Evolutionary conservation across 208 protist genomes (phyloP), one percentile per base, ranked within the genome.

Genomic region (Herpetomonas tarakana): DNA sequence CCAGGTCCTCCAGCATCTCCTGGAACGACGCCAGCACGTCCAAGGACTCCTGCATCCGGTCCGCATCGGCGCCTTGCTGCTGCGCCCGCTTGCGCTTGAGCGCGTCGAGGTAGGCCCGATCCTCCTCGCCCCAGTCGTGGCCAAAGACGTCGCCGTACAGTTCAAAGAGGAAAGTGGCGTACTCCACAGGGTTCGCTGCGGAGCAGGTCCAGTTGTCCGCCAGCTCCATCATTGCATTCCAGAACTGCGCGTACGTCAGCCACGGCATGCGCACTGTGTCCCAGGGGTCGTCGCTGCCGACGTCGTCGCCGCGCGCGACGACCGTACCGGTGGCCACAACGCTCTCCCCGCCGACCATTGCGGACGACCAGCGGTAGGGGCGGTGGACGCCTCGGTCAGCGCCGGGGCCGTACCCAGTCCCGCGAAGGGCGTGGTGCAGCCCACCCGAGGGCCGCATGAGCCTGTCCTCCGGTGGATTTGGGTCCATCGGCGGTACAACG

Each of bases 171-270:
- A 95, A 92, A 21, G 81, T 51, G 25, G 80, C 83, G 19, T 74
- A 79, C 71, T 95, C 88, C 19, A 71, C 60, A 35, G 78, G 79
- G 65, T 92, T 78, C 0, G 71, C 73, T 18, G 60, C 83, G 49
- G 71, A 86, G 58, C 63, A 78, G 14, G 85, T 95, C 86, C 88
- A 95, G 70, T 92, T 95, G 56, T 95, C 88, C 26, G 82, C 81
- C 44, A 95, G 71, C 71, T 91, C 80, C 61, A 95, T 58, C 83
- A 95, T 92, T 0, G 88, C 85, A 24, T 69, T 53, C 83, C 85
- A 92, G 60, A 95, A 95, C 67, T 95, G 88, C 30, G 60, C 66
- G 62, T 80, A 95, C 19, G 68, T 83, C 16, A 95, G 65, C 3
- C 73, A 79, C 16, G 88, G 88, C 63, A 95, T 74, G 41, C 64